A percentile compares a stretch with the other conserved stretches of the same genome.
phyloP scores from a whole-genome alignment of 2,329 filamentous ascomycete species.

The Peltaster fructicola region DNA sequence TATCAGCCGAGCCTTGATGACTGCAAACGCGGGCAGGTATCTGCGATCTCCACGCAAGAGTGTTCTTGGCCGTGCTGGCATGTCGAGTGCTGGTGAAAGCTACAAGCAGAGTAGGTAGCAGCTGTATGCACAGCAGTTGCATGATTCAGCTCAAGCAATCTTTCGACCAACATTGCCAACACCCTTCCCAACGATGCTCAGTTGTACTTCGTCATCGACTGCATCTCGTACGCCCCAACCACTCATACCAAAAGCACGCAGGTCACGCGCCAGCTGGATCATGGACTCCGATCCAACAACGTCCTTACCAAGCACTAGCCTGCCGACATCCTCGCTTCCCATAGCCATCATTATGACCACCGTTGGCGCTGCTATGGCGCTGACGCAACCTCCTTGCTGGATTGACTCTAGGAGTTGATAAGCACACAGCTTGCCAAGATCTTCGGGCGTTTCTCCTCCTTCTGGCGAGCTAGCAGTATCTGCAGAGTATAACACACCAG shows the following conservation, averaged over 20 bases:
- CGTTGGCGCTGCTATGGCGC: constrained; percentile 50
- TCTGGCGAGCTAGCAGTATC: constrained; percentile 58
- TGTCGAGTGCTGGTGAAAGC: too few species aligned
- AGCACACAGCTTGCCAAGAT: constrained; percentile 74
- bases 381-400: constrained; percentile 65
- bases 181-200: constrained; percentile 83
- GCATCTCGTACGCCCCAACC: constrained; percentile 74
- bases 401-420: constrained; percentile 77
- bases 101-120: too few species aligned
- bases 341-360: constrained; percentile 88
- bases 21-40: too few species aligned
- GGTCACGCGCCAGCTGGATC: constrained; percentile 64
- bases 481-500: constrained; percentile 71
- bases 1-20: too few species aligned
- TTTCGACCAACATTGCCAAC: constrained; percentile 93
- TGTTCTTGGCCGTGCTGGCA: too few species aligned
- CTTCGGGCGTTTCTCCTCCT: constrained; percentile 74
- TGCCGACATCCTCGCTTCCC: constrained; percentile 89
- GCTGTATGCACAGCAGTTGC: too few species aligned
- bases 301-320: constrained; percentile 63
- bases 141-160: constrained; percentile 44
- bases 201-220: constrained; percentile 52
- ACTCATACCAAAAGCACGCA: constrained; percentile 74
- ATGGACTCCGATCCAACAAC: constrained; percentile 67
- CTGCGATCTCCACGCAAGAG: too few species aligned